Evolutionary conservation across 2,329 filamentous ascomycete species (phyloP).

Genomic region (Fusarium humuli): DNA sequence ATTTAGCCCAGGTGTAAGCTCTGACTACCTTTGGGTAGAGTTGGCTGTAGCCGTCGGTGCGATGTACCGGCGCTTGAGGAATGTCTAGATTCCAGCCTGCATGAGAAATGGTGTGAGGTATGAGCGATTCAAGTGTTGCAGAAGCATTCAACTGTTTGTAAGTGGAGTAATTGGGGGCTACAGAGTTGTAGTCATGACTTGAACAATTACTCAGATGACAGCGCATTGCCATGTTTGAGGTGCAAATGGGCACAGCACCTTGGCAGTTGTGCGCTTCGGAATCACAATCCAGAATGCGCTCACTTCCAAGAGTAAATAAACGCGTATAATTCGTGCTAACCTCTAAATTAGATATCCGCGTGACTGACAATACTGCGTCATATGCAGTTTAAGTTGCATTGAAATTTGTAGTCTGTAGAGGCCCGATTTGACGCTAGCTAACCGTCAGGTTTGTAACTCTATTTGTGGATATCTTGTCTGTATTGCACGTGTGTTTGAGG

Average conservation of each 20-base stretch:
- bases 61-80: conserved; percentile 9
- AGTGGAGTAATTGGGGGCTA: conserved; percentile 44
- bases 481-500: background rate
- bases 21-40: background rate
- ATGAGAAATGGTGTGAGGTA: conserved; percentile 40
- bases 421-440: conserved; percentile 32
- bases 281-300: conserved; percentile 14
- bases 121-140: conserved; percentile 14
- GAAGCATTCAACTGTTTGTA: conserved; percentile 24
- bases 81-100: conserved; percentile 31
- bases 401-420: conserved; percentile 15
- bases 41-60: conserved; percentile 7
- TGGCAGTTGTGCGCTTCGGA: conserved; percentile 3
- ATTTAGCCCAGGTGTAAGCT: conserved; percentile 5
- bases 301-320: conserved; percentile 5
- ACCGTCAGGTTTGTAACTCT: conserved; percentile 22
- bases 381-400: conserved; percentile 34
- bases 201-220: conserved; percentile 25
- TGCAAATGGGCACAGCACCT: conserved; percentile 12
- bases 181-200: conserved; percentile 20
- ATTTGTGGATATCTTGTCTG: conserved; percentile 23
- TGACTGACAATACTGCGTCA: conserved; percentile 35
- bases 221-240: conserved; percentile 14
- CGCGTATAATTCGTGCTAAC: background rate
- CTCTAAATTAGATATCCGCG: conserved; percentile 8